phyloP scores from a whole-genome alignment of 129 eudicot genomes.

The Apium graveolens region DNA sequence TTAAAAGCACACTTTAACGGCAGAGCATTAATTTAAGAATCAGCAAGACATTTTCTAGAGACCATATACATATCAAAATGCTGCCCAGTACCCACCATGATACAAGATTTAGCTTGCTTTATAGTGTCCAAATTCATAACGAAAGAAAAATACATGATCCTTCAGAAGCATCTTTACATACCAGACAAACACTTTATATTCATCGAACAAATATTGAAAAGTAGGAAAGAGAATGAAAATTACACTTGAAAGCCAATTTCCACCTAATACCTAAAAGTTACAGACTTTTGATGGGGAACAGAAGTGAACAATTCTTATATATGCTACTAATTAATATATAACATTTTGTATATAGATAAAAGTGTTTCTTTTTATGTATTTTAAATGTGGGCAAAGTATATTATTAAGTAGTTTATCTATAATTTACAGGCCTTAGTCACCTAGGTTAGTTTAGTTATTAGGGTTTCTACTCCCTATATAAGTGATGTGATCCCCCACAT shows the following conservation, averaged over 20 bases:
- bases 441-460: too few species aligned
- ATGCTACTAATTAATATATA: too few species aligned
- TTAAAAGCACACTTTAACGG: neutral
- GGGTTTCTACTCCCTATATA: too few species aligned
- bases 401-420: too few species aligned
- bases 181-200: neutral
- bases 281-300: too few species aligned
- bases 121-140: neutral
- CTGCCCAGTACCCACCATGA: neutral
- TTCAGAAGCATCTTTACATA: neutral
- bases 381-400: too few species aligned
- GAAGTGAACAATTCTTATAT: too few species aligned
- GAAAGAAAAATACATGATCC: neutral
- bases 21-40: neutral
- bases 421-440: too few species aligned
- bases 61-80: neutral
- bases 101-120: neutral
- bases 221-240: neutral
- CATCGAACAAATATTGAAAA: neutral
- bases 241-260: neutral
- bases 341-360: too few species aligned
- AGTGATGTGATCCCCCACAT: too few species aligned
- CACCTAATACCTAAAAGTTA: neutral
- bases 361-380: too few species aligned
- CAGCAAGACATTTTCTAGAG: neutral